Evolutionary conservation across 257 asterid genomes (phyloP).

Genomic region (Gentiana macrophylla): DNA sequence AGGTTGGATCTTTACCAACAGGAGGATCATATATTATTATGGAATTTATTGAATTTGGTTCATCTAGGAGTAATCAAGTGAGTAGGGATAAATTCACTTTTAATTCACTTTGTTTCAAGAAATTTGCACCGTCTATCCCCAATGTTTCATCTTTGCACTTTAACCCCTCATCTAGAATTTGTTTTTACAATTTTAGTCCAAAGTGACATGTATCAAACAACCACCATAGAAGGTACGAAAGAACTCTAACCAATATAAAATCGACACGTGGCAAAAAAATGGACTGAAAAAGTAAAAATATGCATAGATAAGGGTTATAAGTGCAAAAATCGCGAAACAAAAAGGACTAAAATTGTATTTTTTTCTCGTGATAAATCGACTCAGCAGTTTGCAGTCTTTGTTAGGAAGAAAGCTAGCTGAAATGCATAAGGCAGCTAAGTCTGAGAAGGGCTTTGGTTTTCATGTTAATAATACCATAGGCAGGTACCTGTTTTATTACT

Average conservation of each 20-base stretch:
- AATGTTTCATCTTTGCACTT: too few species aligned
- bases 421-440: constrained; percentile 84
- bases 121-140: constrained; percentile 8
- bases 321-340: too few species aligned
- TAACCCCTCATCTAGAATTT: too few species aligned
- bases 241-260: too few species aligned
- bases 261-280: too few species aligned
- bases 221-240: too few species aligned
- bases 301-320: too few species aligned
- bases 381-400: constrained; percentile 56
- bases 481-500: constrained; percentile 33
- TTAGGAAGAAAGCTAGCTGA: constrained; percentile 97
- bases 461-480: constrained; percentile 88
- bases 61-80: constrained; percentile 74
- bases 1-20: constrained; percentile 78
- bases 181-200: too few species aligned
- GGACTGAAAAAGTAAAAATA: too few species aligned
- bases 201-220: too few species aligned
- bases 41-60: constrained; percentile 85
- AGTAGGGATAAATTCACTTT: constrained; percentile 17
- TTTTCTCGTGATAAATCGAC: constrained; percentile 3
- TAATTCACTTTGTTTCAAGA: neutral
- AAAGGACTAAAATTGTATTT: too few species aligned
- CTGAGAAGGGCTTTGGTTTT: constrained; percentile 76
- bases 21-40: constrained; percentile 90